Evolutionary conservation across 2,329 filamentous ascomycete species (phyloP).

Genomic region (Ustulina deusta): DNA sequence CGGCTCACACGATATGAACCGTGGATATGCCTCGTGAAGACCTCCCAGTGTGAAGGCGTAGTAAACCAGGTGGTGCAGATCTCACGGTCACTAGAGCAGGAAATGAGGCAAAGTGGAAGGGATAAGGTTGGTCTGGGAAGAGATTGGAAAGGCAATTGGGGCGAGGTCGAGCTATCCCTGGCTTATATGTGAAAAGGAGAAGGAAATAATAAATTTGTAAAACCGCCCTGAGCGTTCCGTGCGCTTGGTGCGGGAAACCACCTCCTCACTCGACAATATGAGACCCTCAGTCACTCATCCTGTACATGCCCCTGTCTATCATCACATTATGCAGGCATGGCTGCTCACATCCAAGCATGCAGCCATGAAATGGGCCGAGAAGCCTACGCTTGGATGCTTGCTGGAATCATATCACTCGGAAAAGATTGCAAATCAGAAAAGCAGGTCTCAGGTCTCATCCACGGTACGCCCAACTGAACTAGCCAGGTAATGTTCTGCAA

Average conservation of each 20-base stretch:
- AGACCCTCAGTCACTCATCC: conserved; percentile 10
- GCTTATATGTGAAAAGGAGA: conserved; percentile 34
- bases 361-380: conserved; percentile 18
- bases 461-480: conserved; percentile 27
- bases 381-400: conserved; percentile 22
- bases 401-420: conserved; percentile 20
- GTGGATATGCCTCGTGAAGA: conserved; percentile 14
- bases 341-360: conserved; percentile 31
- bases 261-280: conserved; percentile 10
- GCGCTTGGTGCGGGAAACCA: conserved; percentile 28
- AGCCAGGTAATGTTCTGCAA: conserved; percentile 21
- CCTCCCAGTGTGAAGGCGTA: conserved; percentile 16
- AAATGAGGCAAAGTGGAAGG: conserved; percentile 22
- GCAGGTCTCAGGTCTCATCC: conserved; percentile 19
- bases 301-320: conserved; percentile 18
- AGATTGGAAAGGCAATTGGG: conserved; percentile 17
- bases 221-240: conserved; percentile 9
- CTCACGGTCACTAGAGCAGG: conserved; percentile 14
- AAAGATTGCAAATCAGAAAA: conserved; percentile 22
- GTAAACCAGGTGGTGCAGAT: conserved; percentile 15
- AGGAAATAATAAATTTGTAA: not conserved
- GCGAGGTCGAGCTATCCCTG: conserved; percentile 15
- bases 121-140: conserved; percentile 15
- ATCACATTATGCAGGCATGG: conserved; percentile 26
- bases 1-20: conserved; percentile 23